These are phyloP conservation scores for Dentipellis sp. DNA, from an alignment of 768 basidiomycete species.

Conservation along the genomic window DNA sequence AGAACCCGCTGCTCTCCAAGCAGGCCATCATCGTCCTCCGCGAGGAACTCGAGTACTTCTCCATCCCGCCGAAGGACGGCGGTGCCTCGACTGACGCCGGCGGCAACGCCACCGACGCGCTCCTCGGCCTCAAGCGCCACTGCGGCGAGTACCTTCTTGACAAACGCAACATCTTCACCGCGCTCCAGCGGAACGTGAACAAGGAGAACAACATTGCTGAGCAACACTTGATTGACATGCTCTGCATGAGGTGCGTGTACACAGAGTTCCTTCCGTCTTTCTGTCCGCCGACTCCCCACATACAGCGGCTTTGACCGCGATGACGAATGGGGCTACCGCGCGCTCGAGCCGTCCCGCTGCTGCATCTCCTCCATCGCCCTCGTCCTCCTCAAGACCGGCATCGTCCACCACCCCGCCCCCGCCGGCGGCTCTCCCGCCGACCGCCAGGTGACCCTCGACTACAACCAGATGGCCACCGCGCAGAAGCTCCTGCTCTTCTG, in stretches of 20 bases:
- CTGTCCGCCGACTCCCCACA: background rate
- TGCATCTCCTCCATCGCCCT: slow-evolving; percentile 98
- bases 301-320: slow-evolving; percentile 89
- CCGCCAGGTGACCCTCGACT: slow-evolving; percentile 74
- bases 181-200: slow-evolving; percentile 96
- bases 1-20: slow-evolving; percentile 90
- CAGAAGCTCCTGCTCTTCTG: slow-evolving; percentile 97
- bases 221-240: slow-evolving; percentile 99
- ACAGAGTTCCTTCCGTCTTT: background rate
- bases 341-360: slow-evolving; percentile 90
- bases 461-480: slow-evolving; percentile 91
- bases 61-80: slow-evolving; percentile 74
- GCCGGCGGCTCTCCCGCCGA: slow-evolving; percentile 37
- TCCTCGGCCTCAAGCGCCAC: slow-evolving; percentile 75
- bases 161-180: slow-evolving; percentile 91
- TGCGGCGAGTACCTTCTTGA: slow-evolving; percentile 86
- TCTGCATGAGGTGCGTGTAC: slow-evolving; percentile 86
- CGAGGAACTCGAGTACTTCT: slow-evolving; percentile 97
- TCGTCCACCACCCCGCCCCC: slow-evolving; percentile 52
- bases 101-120: slow-evolving; percentile 69
- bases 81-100: slow-evolving; percentile 59
- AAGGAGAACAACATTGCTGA: slow-evolving; percentile 99
- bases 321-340: slow-evolving; percentile 98
- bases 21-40: slow-evolving; percentile 98
- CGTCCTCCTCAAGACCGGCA: slow-evolving; percentile 95